Base-by-base conservation (phyloP, 2,329 filamentous ascomycete species). In the Ilyonectria mors-panacis region DNA sequence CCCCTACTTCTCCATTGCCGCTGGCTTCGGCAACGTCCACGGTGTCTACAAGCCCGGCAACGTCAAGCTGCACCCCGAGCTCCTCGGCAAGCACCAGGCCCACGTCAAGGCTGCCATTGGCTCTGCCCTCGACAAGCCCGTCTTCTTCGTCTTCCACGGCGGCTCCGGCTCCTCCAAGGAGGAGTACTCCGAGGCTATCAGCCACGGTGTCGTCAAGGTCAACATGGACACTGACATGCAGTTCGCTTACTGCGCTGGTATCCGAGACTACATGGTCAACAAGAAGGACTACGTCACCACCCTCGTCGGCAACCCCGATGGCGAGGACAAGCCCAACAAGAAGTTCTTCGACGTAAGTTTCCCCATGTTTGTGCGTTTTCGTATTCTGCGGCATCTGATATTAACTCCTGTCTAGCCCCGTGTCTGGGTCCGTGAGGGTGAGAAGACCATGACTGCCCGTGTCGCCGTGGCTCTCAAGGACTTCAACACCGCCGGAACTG, bases 81-180 rank as follows among this genome's bases (percentile, higher is more conserved):
- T 99, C 59, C 93, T 99, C 77, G 89, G 90, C 84, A 98, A 98
- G 92, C 96, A 99, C 91, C 96, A 99, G 88, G 88, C 88, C 72
- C 94, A 93, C 84, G 94, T 98, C 83, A 90, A 94, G 84, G 90
- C 95, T 84, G 89, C 97, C 87, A 90, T 92, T 73, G 83, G 84
- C 74, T 85, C 89, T 78, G 85, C 88, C 76, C 89, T 93, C 73
- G 88, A 93, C 80, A 98, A 98, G 92, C 96, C 96, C 75, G 93
- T 98, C 80, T 98, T 95, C 91, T 94, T 99, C 79, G 96, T 99
- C 83, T 99, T 99, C 93, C 96, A 99, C 89, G 96, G 96, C 79
- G 96, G 96, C 78, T 97, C 94, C 72, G 96, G 96, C 75, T 97
- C 93, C 73, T 88, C 89, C 81, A 97, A 97, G 88, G 84, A 94